These are phyloP conservation scores for Pythium periplocum DNA, from an alignment of 352 stramenopile genomes.

Conservation along the genomic window DNA sequence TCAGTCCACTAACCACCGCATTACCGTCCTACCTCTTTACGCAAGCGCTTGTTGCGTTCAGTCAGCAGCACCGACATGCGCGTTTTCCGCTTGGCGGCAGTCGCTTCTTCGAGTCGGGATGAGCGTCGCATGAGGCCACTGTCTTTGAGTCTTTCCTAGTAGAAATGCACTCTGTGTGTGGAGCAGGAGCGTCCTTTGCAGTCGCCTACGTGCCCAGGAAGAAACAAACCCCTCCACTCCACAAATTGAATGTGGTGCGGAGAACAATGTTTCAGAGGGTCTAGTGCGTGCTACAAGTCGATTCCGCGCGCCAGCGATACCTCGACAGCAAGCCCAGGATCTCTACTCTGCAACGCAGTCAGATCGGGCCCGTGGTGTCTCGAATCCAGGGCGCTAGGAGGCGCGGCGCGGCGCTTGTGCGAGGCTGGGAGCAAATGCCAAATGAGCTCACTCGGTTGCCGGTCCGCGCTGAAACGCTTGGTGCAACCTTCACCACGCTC, in stretches of 20 bases:
- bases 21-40: not conserved
- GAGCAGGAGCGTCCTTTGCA: too few relatives aligned
- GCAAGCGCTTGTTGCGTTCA: constrained; percentile 20
- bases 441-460: constrained; percentile 8
- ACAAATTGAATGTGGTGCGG: too few relatives aligned
- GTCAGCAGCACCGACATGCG: constrained; percentile 65
- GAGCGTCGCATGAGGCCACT: constrained; percentile 47
- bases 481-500: constrained; percentile 5
- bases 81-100: constrained; percentile 30
- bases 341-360: constrained; percentile 8
- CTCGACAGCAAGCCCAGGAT: not conserved
- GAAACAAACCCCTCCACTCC: too few relatives aligned
- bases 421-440: constrained; percentile 8
- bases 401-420: too few relatives aligned
- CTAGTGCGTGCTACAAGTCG: constrained; percentile 10
- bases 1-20: too few relatives aligned
- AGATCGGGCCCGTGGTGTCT: too few relatives aligned
- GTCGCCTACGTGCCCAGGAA: too few relatives aligned
- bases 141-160: too few relatives aligned
- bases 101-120: constrained; percentile 44
- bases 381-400: too few relatives aligned
- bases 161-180: too few relatives aligned
- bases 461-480: constrained; percentile 1
- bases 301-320: constrained; percentile 1
- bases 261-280: too few relatives aligned